Percentiles rank a stretch among this genome's conserved stretches.
These are phyloP conservation scores for Pascua sp. DNA, from an alignment of 1,284 basidiomycete species.

Conservation along the genomic window DNA sequence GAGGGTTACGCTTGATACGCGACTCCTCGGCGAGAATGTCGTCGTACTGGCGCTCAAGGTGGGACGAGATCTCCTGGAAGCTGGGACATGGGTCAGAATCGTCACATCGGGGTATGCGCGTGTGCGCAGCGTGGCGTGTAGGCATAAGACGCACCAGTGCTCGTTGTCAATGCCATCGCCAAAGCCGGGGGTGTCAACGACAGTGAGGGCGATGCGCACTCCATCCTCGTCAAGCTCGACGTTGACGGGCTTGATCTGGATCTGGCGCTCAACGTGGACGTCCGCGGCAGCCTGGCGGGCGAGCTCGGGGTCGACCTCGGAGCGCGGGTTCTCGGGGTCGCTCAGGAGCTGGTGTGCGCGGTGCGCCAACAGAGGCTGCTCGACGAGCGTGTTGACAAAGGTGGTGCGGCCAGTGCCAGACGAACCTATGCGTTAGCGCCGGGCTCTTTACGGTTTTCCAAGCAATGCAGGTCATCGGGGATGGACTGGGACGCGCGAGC, in stretches of 20 bases:
- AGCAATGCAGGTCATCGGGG: too few species aligned
- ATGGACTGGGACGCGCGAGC: too few species aligned
- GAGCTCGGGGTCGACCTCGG: constrained; percentile 66
- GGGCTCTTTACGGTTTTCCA: background rate
- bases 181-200: constrained; percentile 98
- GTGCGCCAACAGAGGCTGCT: constrained; percentile 75
- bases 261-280: constrained; percentile 92
- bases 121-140: background rate
- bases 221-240: constrained; percentile 99
- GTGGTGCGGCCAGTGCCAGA: constrained; percentile 95
- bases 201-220: constrained; percentile 93
- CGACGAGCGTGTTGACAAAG: constrained; percentile 96
- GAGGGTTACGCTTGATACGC: constrained; percentile 98
- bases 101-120: background rate
- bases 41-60: constrained; percentile 98
- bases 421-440: constrained; percentile 58
- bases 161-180: constrained; percentile 99
- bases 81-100: constrained; percentile 50
- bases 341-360: constrained; percentile 41
- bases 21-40: constrained; percentile 98
- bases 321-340: constrained; percentile 62
- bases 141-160: constrained; percentile 70
- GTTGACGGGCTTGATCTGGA: constrained; percentile 91
- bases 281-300: constrained; percentile 55
- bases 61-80: constrained; percentile 92